Base-by-base conservation (phyloP, 2,329 filamentous ascomycete species). In the Zalaria obscura region DNA sequence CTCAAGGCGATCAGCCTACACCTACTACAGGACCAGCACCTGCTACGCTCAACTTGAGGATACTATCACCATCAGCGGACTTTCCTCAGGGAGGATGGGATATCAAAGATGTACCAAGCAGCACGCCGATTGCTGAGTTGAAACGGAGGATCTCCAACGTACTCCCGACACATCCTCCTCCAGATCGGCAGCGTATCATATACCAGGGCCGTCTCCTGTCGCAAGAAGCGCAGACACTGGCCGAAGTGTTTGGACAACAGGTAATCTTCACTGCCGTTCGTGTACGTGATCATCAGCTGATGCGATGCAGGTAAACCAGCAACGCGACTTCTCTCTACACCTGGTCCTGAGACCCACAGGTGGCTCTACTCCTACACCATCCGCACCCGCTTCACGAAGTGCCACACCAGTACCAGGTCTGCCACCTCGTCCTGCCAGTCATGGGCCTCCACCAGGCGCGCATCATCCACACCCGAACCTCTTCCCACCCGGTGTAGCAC, bases 201-300 rank as follows among this genome's bases (percentile, higher is more conserved):
- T 77, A 76, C 49, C 60, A 66, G 39, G 76, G 76, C 18, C 64
- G 69, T 42, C 65, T 69, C 27, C 62, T 78, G 5, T 53, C 64
- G 5, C 63, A 70, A 47, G 64, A 72, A 44, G 57, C 60, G 25
- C 64, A 66, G 32, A 68, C 63, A 0, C 55, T 80, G 42, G 56
- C 58, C 27, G 60, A 65, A 31, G 60, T 75, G 3, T 63, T 79
- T 46, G 68, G 70, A 34, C 57, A 65, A 10, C 60, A 67, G 28
- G 61, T 67, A 47, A 72, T 18, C 18, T 18, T 18, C 18, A 18
- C 18, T 18, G 18, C 18, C 18, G 18, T 18, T 18, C 18, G 18
- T 18, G 18, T 18, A 18, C 18, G 18, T 18, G 18, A 18, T 18
- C 18, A 18, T 18, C 18, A 18, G 18, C 18, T 18, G 18, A 18